Percentiles rank a stretch among this genome's conserved stretches.
phyloP scores from a whole-genome alignment of 176 grass and related monocot species.

The Eleusine coracana region DNA sequence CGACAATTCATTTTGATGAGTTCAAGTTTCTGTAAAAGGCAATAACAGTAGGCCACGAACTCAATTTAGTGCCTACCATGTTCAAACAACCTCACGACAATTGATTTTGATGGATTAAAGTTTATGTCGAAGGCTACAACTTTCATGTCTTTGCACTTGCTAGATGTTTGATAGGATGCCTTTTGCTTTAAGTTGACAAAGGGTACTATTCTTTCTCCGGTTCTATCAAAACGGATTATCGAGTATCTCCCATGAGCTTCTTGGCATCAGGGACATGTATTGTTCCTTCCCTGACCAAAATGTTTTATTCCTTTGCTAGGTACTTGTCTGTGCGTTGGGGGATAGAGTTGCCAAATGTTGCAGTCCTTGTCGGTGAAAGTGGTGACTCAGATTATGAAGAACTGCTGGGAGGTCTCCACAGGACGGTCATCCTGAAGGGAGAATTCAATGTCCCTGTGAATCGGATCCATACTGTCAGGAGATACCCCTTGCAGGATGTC shows the following conservation, averaged over 20 bases:
- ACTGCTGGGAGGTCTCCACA: slow-evolving; percentile 76
- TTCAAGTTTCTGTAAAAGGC: not conserved
- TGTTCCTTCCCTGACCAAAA: not conserved
- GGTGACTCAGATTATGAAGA: slow-evolving; percentile 94
- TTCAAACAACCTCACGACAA: not conserved
- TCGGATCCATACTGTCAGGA: slow-evolving; percentile 59
- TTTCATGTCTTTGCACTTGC: not conserved
- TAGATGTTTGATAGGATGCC: not conserved
- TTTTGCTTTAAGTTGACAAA: not conserved
- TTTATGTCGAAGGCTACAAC: not conserved
- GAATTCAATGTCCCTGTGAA: slow-evolving; percentile 67
- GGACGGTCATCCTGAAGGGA: slow-evolving; percentile 87
- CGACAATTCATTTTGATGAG: not conserved
- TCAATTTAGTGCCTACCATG: not conserved
- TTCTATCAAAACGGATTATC: not conserved
- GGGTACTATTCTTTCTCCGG: not conserved
- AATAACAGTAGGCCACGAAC: not conserved
- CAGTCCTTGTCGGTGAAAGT: slow-evolving; percentile 78
- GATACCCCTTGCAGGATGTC: slow-evolving; percentile 76
- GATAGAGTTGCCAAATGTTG: slow-evolving; percentile 75
- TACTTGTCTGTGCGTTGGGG: slow-evolving; percentile 95
- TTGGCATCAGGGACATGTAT: not conserved
- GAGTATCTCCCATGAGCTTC: not conserved
- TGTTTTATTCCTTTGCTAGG: slow-evolving; percentile 48
- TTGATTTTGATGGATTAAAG: not conserved